A percentile compares a stretch with the other conserved stretches of the same genome.
Conservation (phyloP, 2,329 filamentous ascomycete species). For the Neoarthrinium moseri region DNA sequence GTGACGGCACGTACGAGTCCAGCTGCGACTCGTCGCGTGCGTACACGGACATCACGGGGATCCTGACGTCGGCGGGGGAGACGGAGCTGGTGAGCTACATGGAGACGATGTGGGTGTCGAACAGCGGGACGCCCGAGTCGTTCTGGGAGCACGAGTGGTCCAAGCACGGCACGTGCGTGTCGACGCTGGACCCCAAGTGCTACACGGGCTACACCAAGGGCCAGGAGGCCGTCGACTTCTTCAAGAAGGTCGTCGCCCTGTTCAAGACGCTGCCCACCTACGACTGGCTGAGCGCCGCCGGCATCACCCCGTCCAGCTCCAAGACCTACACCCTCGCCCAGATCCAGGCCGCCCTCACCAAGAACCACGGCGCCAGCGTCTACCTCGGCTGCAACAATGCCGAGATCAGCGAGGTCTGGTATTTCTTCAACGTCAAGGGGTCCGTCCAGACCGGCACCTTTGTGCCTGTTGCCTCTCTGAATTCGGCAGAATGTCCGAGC, state of each 20-base stretch:
- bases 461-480: slow-evolving; percentile 2
- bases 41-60: slow-evolving; percentile 65
- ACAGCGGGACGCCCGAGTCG: slow-evolving; percentile 58
- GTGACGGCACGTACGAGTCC: slow-evolving; percentile 67
- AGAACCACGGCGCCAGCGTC: slow-evolving; percentile 49
- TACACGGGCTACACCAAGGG: slow-evolving; percentile 59
- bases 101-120: slow-evolving; percentile 71
- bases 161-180: slow-evolving; percentile 72
- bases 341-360: slow-evolving; percentile 58
- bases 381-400: slow-evolving; percentile 55
- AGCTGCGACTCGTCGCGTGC: slow-evolving; percentile 61
- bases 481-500: slow-evolving; percentile 9
- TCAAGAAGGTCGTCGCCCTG: slow-evolving; percentile 62
- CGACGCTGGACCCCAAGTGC: slow-evolving; percentile 64
- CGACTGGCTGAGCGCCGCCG: slow-evolving; percentile 58
- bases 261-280: slow-evolving; percentile 69
- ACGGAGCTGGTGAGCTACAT: slow-evolving; percentile 63
- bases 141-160: slow-evolving; percentile 76
- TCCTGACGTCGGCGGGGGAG: slow-evolving; percentile 44
- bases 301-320: slow-evolving; percentile 52
- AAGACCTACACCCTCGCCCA: slow-evolving; percentile 58
- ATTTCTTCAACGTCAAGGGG: slow-evolving; percentile 61
- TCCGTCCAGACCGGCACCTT: slow-evolving; percentile 62
- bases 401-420: slow-evolving; percentile 53
- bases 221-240: slow-evolving; percentile 69